These are phyloP conservation scores for Wickerhamomyces pijperi DNA, from an alignment of 805 yeast genomes.

Conservation along the genomic window DNA sequence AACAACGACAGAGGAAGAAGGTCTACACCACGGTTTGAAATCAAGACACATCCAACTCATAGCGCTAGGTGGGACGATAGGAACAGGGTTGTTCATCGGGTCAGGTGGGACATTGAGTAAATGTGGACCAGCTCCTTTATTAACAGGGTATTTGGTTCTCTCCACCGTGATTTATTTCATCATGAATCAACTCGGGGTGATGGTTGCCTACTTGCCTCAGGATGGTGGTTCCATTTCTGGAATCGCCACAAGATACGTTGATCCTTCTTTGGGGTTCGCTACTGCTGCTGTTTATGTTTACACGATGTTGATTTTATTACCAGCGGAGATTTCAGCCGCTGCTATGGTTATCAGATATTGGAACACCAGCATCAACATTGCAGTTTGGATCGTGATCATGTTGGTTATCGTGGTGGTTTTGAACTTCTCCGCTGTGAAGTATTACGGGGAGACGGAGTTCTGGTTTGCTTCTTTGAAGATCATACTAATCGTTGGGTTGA, in stretches of 20 bases:
- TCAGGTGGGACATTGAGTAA: constrained; percentile 48
- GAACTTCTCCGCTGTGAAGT: constrained; percentile 47
- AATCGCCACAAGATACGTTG: constrained; percentile 42
- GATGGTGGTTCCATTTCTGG: constrained; percentile 48
- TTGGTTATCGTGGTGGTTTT: constrained; percentile 31
- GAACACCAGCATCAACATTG: constrained; percentile 50
- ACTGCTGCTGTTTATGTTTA: constrained; percentile 20
- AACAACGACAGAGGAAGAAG: constrained; percentile 2
- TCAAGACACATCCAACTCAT: constrained; percentile 69
- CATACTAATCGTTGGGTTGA: constrained; percentile 50
- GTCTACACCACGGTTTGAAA: constrained; percentile 28
- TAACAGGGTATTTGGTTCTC: constrained; percentile 51
- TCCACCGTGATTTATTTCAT: constrained; percentile 55
- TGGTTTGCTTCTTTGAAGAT: constrained; percentile 56
- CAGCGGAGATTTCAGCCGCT: constrained; percentile 46
- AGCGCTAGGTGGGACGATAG: constrained; percentile 78
- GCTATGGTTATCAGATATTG: constrained; percentile 41
- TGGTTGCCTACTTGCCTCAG: constrained; percentile 51
- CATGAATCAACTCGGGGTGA: constrained; percentile 56
- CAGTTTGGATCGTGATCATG: constrained; percentile 51
- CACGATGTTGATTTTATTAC: constrained; percentile 15
- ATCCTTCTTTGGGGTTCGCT: constrained; percentile 18
- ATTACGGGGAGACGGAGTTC: constrained; percentile 17
- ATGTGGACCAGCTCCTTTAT: constrained; percentile 66
- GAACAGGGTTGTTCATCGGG: constrained; percentile 77